Evolutionary conservation across 179 eudicot genomes (phyloP), one percentile per base, ranked within the genome.

Genomic region (Drosera spatulata): DNA sequence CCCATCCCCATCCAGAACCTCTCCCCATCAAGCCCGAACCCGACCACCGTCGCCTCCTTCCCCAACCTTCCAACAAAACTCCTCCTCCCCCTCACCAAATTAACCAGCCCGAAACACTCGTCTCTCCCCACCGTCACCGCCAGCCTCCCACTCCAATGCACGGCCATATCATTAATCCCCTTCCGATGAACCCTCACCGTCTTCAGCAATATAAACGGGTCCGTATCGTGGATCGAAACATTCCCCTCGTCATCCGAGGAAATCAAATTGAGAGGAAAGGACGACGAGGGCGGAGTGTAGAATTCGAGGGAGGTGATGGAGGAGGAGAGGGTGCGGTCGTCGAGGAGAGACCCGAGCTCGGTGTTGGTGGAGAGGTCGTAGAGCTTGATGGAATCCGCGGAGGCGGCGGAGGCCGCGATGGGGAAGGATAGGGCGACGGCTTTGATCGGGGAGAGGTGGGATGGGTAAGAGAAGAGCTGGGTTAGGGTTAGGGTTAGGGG

Each of bases 321-420:
- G 55, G 84, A 58, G 56, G 95, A 55, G 33, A 22, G 33, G 33
- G 33, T 22, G 33, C 33, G 33, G 74, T 81, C 72, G 58, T 82
- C 79, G 55, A 77, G 79, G 56, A 80, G 66, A 6, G 96, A 82
- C 15, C 96, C 96, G 47, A 93, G 78, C 44, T 93, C 93, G 50
- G 87, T 64, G 63, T 77, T 80, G 63, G 91, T 66, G n/a, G 91
- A 56, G 63, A 91, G 80, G 78, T 91, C 89, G 81, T 88, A 91
- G 71, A 93, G 75, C 50, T 93, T 93, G 77, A 93, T 69, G 46
- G 95, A 77, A 80, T 93, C 99, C 67, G 86, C 95, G 15, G 73
- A 59, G 55, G 85, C 81, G 15, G 95, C 85, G 64, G 98, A 84
- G 42, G 85, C 95, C 4, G 88, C 98, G 48, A 75, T 87, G 43